Percentiles rank a stretch among this genome's conserved stretches.
Conservation (phyloP, 192 early-diverging fungal genomes). For the Rhizophagus prolifer region DNA sequence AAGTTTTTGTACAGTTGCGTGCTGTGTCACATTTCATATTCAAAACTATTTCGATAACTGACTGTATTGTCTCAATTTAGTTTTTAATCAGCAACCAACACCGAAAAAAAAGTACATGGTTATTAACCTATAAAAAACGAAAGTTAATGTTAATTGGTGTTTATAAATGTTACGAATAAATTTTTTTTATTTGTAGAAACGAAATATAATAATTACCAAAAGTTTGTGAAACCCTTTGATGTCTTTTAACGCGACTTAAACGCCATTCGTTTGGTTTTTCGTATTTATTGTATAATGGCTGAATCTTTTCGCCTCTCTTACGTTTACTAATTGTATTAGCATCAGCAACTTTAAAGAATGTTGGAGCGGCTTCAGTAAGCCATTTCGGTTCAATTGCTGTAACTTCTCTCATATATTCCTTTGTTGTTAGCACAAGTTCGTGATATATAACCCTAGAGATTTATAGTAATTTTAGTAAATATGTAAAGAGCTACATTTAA, state of each 20-base stretch:
- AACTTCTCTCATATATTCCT: slow-evolving; percentile 91
- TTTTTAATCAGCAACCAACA: too few species aligned
- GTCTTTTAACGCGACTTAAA: slow-evolving; percentile 74
- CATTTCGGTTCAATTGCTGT: slow-evolving; percentile 88
- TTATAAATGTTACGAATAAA: too few species aligned
- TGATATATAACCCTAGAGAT: slow-evolving; percentile 86
- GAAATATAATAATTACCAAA: slow-evolving; percentile 49
- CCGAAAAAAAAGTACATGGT: too few species aligned
- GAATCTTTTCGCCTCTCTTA: slow-evolving; percentile 89
- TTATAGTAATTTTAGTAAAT: slow-evolving; percentile 84
- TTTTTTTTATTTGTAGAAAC: too few species aligned
- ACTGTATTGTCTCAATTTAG: too few species aligned
- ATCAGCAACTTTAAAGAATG: slow-evolving; percentile 95
- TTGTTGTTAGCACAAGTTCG: slow-evolving; percentile 85
- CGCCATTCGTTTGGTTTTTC: slow-evolving; percentile 98
- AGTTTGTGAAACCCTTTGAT: slow-evolving; percentile 73
- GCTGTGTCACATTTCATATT: too few species aligned
- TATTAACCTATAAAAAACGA: too few species aligned
- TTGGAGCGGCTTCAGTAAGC: slow-evolving; percentile 95
- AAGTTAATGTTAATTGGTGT: too few species aligned
- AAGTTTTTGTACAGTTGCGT: too few species aligned
- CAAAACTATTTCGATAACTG: too few species aligned
- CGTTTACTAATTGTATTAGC: slow-evolving; percentile 91
- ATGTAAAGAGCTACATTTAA: slow-evolving; percentile 74
- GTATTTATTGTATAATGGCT: slow-evolving; percentile 90